Evolutionary conservation across 139 green algal species (phyloP).

Genomic region (Yamagishiella unicocca): DNA sequence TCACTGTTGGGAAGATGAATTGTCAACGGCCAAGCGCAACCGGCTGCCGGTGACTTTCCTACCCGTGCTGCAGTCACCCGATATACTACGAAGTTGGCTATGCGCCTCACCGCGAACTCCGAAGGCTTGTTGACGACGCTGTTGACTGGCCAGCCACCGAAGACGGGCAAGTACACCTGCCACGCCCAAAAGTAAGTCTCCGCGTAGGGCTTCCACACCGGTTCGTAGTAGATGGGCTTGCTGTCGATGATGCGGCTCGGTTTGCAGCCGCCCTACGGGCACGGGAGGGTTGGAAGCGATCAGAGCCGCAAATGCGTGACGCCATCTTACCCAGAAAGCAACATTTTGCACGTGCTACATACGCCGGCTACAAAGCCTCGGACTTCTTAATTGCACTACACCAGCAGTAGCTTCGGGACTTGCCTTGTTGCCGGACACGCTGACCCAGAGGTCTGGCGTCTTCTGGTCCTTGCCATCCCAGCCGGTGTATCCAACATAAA

Average conservation of each 20-base stretch:
- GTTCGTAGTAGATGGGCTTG: slow-evolving; percentile 34
- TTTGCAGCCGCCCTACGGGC: slow-evolving; percentile 46
- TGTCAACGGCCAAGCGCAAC: neutral
- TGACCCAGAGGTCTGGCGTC: slow-evolving; percentile 56
- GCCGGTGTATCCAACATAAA: slow-evolving; percentile 37
- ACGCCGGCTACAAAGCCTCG: too few species aligned
- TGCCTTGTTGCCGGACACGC: slow-evolving; percentile 46
- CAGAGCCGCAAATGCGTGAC: neutral
- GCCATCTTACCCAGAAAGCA: too few species aligned
- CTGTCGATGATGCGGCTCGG: slow-evolving; percentile 42
- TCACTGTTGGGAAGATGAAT: neutral
- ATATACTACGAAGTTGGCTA: neutral
- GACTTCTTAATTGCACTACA: too few species aligned
- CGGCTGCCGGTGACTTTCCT: too few species aligned
- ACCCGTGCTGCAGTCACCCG: neutral
- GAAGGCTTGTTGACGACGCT: slow-evolving; percentile 19
- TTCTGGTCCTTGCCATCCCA: slow-evolving; percentile 21
- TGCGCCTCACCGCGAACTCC: neutral
- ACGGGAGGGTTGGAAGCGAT: neutral
- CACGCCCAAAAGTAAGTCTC: slow-evolving; percentile 31
- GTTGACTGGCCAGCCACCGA: neutral
- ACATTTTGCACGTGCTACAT: too few species aligned
- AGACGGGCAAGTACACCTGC: slow-evolving; percentile 33
- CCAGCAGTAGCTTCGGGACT: neutral
- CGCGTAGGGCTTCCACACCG: neutral